Percentiles rank a stretch among this genome's conserved stretches.
phyloP scores from a whole-genome alignment of 1,284 basidiomycete genomes.

The Cryptococcus jaspeensis region DNA sequence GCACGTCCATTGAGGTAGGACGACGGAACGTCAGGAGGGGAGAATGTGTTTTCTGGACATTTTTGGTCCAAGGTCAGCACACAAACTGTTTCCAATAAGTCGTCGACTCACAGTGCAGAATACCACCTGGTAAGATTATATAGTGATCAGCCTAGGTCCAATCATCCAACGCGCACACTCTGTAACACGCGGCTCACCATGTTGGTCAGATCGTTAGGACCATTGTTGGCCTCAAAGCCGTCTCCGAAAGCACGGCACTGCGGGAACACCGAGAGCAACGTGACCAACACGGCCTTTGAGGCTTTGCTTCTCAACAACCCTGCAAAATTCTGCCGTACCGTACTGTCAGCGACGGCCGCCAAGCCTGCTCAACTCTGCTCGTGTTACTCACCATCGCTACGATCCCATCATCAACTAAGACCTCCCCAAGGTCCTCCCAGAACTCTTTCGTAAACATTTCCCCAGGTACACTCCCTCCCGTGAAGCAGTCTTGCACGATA shows the following conservation, averaged over 20 bases:
- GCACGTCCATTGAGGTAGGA: slow-evolving; percentile 44
- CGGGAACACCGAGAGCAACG: slow-evolving; percentile 65
- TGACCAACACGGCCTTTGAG: slow-evolving; percentile 65
- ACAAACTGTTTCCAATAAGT: neutral
- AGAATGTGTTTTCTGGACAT: slow-evolving; percentile 52
- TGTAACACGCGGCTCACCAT: slow-evolving; percentile 58
- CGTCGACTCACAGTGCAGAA: slow-evolving; percentile 61
- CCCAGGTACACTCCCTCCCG: slow-evolving; percentile 78
- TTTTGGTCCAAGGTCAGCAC: neutral
- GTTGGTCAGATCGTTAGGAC: slow-evolving; percentile 65
- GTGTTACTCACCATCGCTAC: slow-evolving; percentile 67
- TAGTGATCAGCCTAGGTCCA: neutral
- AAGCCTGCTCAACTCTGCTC: neutral
- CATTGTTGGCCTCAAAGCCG: slow-evolving; percentile 50
- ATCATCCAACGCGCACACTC: neutral
- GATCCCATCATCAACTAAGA: slow-evolving; percentile 70
- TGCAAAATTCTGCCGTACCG: slow-evolving; percentile 62
- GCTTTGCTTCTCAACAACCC: slow-evolving; percentile 65
- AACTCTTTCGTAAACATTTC: slow-evolving; percentile 79
- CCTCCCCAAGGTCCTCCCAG: slow-evolving; percentile 66
- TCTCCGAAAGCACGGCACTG: slow-evolving; percentile 82
- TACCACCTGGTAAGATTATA: slow-evolving; percentile 60
- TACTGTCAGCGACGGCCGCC: neutral
- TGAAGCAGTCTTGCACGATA: slow-evolving; percentile 87
- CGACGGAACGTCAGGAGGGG: slow-evolving; percentile 65